Evolutionary conservation across 164 flowering plant genomes (phyloP).

Genomic region (Nelumbo lutea): DNA sequence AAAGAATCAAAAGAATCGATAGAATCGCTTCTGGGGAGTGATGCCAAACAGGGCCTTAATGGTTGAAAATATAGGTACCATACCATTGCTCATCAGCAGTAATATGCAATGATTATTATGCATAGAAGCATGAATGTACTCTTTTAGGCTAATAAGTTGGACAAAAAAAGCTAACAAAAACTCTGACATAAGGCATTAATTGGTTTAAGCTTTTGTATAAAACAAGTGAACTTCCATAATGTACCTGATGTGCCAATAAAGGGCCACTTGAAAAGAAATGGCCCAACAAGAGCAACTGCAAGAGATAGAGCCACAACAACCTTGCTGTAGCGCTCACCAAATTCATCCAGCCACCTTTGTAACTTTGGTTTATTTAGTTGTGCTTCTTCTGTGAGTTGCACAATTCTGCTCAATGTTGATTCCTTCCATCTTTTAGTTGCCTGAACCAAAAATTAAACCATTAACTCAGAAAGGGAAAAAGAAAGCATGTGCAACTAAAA

Average conservation of each 20-base stretch:
- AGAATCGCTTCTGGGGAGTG: too few species aligned
- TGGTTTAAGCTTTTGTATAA: neutral
- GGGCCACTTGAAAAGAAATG: constrained; percentile 91
- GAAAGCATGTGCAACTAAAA: neutral
- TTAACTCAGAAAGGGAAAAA: constrained; percentile 2
- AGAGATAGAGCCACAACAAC: constrained; percentile 78
- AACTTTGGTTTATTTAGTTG: constrained; percentile 86
- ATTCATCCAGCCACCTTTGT: constrained; percentile 97
- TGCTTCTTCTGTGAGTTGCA: constrained; percentile 93
- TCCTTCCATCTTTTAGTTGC: constrained; percentile 90
- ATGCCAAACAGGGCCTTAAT: too few species aligned
- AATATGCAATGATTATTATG: neutral
- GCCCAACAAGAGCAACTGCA: constrained; percentile 83
- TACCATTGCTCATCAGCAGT: neutral
- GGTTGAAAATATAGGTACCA: neutral
- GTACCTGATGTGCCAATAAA: constrained; percentile 82
- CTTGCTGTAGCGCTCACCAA: constrained; percentile 92
- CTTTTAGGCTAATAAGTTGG: neutral
- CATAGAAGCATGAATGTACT: neutral
- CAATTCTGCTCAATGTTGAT: constrained; percentile 80
- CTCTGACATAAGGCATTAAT: too few species aligned
- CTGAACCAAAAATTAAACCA: constrained; percentile 30
- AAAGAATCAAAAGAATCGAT: too few species aligned
- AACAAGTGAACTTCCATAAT: neutral
- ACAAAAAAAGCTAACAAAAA: too few species aligned